These are phyloP conservation scores for Colletotrichum nymphaeae DNA, from an alignment of 2,329 filamentous ascomycete species.

Conservation along the genomic window DNA sequence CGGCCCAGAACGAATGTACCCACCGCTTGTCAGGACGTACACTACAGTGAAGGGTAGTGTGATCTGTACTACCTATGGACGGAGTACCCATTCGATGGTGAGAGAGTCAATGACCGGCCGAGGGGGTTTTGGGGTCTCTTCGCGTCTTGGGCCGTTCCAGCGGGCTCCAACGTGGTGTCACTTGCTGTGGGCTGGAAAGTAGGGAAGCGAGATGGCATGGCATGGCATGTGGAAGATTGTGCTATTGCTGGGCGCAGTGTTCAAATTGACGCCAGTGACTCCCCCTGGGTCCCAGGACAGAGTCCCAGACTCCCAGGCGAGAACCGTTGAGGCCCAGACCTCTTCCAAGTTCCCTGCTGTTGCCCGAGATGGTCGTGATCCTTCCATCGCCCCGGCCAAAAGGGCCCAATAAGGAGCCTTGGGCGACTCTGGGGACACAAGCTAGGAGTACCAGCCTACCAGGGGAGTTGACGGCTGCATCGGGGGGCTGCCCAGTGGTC, in stretches of 20 bases:
- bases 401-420: slow-evolving; percentile 8
- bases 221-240: background rate
- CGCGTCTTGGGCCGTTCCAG: slow-evolving; percentile 17
- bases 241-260: background rate
- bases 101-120: slow-evolving; percentile 25
- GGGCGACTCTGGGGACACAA: slow-evolving; percentile 25
- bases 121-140: background rate
- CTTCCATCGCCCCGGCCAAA: background rate
- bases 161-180: slow-evolving; percentile 16
- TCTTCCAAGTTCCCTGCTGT: background rate
- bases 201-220: background rate
- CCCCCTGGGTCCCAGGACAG: background rate
- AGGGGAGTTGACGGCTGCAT: background rate
- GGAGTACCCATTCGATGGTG: background rate
- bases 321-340: background rate
- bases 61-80: too few relatives aligned
- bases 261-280: background rate
- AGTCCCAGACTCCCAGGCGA: background rate
- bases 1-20: slow-evolving; percentile 11
- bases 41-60: too few relatives aligned
- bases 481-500: background rate
- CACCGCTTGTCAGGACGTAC: background rate
- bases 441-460: background rate
- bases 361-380: slow-evolving; percentile 12
- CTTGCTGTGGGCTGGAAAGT: slow-evolving; percentile 5